Evolutionary conservation across 176 grass and related monocot species (phyloP).

Genomic region (Oryza glumipatula): DNA sequence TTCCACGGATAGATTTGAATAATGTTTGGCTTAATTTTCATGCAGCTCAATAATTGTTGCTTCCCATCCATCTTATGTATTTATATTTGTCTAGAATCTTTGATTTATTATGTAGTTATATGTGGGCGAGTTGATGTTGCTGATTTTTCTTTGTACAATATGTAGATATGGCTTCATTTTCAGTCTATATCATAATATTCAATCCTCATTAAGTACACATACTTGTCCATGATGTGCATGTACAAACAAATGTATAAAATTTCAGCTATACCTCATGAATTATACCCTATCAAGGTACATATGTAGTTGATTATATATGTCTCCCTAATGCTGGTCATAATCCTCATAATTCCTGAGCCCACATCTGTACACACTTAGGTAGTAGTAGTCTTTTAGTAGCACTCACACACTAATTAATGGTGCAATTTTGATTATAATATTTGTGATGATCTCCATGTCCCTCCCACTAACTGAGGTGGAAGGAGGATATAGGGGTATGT

Average conservation of each 20-base stretch:
- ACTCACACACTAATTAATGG: not conserved
- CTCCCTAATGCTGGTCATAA: constrained; percentile 3
- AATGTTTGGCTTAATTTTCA: not conserved
- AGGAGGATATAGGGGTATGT: not conserved
- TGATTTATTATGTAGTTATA: not conserved
- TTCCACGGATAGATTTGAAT: not conserved
- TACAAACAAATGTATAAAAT: constrained; percentile 17
- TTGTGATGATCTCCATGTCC: constrained; percentile 9
- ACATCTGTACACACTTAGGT: constrained; percentile 12
- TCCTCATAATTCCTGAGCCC: constrained; percentile 37
- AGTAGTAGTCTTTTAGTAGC: constrained; percentile 26
- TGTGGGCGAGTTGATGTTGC: not conserved
- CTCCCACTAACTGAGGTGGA: constrained; percentile 16
- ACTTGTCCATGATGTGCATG: constrained; percentile 27
- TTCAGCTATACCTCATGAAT: not conserved
- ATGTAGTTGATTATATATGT: not conserved
- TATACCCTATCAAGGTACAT: not conserved
- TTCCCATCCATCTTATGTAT: not conserved
- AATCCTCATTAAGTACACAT: constrained; percentile 7
- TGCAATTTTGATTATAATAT: not conserved
- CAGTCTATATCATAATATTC: not conserved
- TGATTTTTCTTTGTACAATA: not conserved
- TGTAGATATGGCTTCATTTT: not conserved
- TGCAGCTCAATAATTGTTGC: constrained; percentile 28
- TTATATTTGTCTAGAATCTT: not conserved